Base-by-base conservation (phyloP, 768 basidiomycete species). In the Pleurotus sapidus region DNA sequence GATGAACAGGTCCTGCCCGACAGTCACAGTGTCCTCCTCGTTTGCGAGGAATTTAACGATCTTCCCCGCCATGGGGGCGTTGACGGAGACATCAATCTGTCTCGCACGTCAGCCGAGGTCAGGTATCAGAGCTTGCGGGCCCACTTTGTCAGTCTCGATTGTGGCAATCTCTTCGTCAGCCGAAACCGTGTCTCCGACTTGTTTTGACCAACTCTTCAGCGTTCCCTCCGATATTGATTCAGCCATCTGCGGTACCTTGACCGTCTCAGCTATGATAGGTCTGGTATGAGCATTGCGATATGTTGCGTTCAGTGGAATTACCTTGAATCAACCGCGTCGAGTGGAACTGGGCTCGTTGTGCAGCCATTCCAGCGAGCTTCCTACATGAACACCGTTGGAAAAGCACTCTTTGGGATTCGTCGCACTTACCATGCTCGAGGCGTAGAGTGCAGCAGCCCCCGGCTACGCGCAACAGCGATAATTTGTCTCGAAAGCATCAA, bases 141-240 rank as follows among this genome's bases (percentile, higher is more conserved):
- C 57, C 59, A 93, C 96, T 89, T 98, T 98, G 81, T 99, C 96
- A 6, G 96, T 99, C 77, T 98, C 96, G 62, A 98, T 98, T 46
- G 94, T 96, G 14, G 94, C 96, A 43, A 99, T 81, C 76, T 99
- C 96, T 75, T 98, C 96, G 69, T 98, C 96, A 25, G 79, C 88
- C 68, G 87, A 83, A 56, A 98, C 95, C 57, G 77, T 81, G 69
- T 99, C 96, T 12, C 96, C 96, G 51, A 91, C 87, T 73, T 95
- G 84, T 77, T 98, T 98, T 63, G 83, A 79, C 93, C 94, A 99
- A 24, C 90, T 80, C 76, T 95, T 97, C 51, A 99, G 79, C 4
- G 96, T 98, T 37, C 96, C 96, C 72, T 99, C 96, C 38, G 93
- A 92, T 73, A 98, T 98, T 60, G 95, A 98, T 71, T 98, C 95